Base-by-base conservation (phyloP, 352 stramenopile genomes). In the Aphanomyces euteiches region DNA sequence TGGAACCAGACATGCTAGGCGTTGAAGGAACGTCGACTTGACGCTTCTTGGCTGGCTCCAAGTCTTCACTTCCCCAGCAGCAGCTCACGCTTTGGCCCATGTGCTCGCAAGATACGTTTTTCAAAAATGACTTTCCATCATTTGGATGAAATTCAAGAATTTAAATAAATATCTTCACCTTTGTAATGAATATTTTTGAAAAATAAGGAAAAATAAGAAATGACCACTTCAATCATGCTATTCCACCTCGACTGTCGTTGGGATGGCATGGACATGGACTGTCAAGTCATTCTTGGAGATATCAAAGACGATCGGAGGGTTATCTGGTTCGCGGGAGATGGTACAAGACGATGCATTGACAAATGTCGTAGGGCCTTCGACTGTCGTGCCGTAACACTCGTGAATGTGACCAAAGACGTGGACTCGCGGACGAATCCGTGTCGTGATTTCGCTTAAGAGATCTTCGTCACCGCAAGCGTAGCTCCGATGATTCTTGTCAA, bases 401-500 rank as follows among this genome's bases (percentile, higher is more conserved):
- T 97, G 92, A 69, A 98, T 96, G 76, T 98, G 92, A 40, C 90
- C 92, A 75, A 97, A 98, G 4, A 98, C 72, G 73, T 97, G 87
- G 56, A 96, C 88, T 40, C 82, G 75, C 15, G 90, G 92, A 34
- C 81, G 78, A 28, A 93, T 83, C 39, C 88, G 82, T 37, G 87
- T 85, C 68, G 94, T 79, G 19, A 96, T 81, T 57, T 96, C 79
- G 41, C 86, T 79, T 45, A 96, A 69, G 54, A 98, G 76, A 39
- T 84, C 79, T 60, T 89, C 81, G 61, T 93, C 93, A 21, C 92
- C 92, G 19, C 90, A 88, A 65, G 80, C 80, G 13, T 79, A 65
- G 4, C 85, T 82, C 4, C 76, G 83, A 37, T 89, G 59, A 7
- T 82, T 88, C 43, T 79, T 77, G 74, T 98, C 92, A 3, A 93